Evolutionary conservation across 345 rosid species (phyloP).

Genomic region (Iberis pinnata): DNA sequence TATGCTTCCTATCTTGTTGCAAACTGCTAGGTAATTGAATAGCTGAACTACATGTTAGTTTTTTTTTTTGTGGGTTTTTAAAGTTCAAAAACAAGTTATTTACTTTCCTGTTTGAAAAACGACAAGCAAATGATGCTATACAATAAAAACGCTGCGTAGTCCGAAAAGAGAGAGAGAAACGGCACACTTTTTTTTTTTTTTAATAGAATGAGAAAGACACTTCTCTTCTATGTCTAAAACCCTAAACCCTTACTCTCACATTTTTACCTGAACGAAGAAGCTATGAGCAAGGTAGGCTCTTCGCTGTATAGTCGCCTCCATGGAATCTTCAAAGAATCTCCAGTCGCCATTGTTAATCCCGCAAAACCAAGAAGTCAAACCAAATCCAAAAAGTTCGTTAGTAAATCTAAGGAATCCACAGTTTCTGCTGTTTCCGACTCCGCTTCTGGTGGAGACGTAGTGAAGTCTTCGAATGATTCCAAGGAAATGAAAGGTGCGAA

Average conservation of each 20-base stretch:
- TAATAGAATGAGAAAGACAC: constrained; percentile 2
- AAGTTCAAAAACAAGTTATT: too few relatives aligned
- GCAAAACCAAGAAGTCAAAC: constrained; percentile 2
- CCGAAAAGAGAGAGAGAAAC: not conserved
- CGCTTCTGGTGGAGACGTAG: constrained; percentile 10
- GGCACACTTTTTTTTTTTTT: constrained; percentile 13
- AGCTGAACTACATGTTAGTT: too few relatives aligned
- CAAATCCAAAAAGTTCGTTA: constrained; percentile 24
- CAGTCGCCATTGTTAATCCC: constrained; percentile 15
- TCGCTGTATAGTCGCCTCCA: constrained; percentile 35
- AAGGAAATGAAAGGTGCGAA: constrained; percentile 34
- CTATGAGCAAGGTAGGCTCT: constrained; percentile 35
- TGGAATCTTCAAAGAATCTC: constrained; percentile 31
- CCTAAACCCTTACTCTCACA: constrained; percentile 25
- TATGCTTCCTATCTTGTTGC: too few relatives aligned
- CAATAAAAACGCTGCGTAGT: constrained; percentile 4
- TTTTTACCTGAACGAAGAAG: constrained; percentile 13
- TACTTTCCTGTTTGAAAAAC: not conserved
- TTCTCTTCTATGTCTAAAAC: constrained; percentile 9
- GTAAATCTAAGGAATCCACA: constrained; percentile 14
- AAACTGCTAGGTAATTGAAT: too few relatives aligned
- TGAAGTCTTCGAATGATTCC: constrained; percentile 2
- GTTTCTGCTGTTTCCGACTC: not conserved
- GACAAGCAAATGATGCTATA: not conserved
- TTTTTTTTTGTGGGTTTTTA: too few relatives aligned